Evolutionary conservation across 2,329 filamentous ascomycete genomes (phyloP), one percentile per base, ranked within the genome.

Genomic region (Aspergillus melleus): DNA sequence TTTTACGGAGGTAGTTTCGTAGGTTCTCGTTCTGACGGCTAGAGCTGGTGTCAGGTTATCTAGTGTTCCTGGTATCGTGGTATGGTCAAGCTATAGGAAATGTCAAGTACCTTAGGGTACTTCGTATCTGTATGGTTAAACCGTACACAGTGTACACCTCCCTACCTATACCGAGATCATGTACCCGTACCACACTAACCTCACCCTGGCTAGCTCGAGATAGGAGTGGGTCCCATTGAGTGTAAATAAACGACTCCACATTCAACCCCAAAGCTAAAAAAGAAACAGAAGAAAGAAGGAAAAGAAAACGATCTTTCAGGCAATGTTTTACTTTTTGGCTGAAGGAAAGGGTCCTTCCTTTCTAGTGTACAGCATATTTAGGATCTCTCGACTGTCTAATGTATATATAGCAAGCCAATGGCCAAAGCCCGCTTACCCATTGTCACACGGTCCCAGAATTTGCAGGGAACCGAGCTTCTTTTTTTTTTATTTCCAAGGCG

Each of bases 231-330:
- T 58, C 62, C 57, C 60, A 62, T 61, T 54, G 61, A 66, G 66
- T 61, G 64, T 65, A 66, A 65, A 68, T 62, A 66, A 66, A 65
- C 54, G 58, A 59, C 66, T 64, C 66, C 66, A 68, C 66, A 63
- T 58, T 58, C 55, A 60, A 58, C 61, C 63, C 61, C 59, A 61
- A 62, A 57, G 55, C 55, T 59, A 53, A 52, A 56, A 52, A 59
- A 46, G n/a, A 49, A 50, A 44, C 26, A 26, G 26, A 32, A 49
- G 49, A 19, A 59, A 49, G 14, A 29, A 29, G 26, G 26, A 29
- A 29, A 53, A 49, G 24, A 24, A 44, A 47, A 46, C 16, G 32
- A 50, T 59, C 22, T 52, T 44, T 54, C 47, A 46, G 39, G 32
- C 32, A 0, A 14, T 36, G 32, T 36, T 36, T 36, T 14, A 11